Base-by-base conservation (phyloP, 2,329 filamentous ascomycete species). In the Trichoderma atrobrunneum region DNA sequence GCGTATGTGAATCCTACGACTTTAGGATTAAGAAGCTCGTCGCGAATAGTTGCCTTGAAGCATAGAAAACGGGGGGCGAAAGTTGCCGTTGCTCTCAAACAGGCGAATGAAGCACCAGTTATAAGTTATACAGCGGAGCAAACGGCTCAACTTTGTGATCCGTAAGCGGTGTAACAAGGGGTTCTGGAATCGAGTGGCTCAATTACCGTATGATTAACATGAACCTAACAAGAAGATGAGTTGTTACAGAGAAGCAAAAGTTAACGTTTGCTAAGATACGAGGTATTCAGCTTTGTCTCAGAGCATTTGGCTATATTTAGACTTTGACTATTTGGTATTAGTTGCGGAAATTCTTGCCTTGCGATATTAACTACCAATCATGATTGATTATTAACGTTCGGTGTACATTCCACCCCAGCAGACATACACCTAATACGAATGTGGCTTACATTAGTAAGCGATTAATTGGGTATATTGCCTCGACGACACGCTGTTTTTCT, bases 331-430 rank as follows among this genome's bases (percentile, higher is more conserved):
- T 48, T 54, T 6, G 1, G 62, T 26, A n/a, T 34, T 65, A 65
- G 62, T 57, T 21, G 36, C 64, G 64, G 48, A 39, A 57, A 57
- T 56, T 67, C 48, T 67, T 67, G 48, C 64, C 21, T 57, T 24
- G 30, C 11, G 51, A 10, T 1, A 5, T 21, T 8, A 26, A 2
- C 64, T 24, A 11, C 64, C 64, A 67, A 67, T 67, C 64, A 57
- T 21, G 26, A 34, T 54, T 5, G 48, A 21, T 54, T 54, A 54
- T 54, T 64, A 12, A 48, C 11, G 10, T 48, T 63, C 4, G n/a
- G 56, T 48, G 34, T 3, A 10, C 14, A n/a, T 26, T 32, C 11
- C 5, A 43, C 39, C 39, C 39, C 16, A 43, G 39, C 39, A 43
- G 39, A 43, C 43, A 21, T 51, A 21, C n/a, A 51, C 18, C n/a